Evolutionary conservation across 139 green algal genomes (phyloP).

Genomic region (Chlamydomonas eustigma): DNA sequence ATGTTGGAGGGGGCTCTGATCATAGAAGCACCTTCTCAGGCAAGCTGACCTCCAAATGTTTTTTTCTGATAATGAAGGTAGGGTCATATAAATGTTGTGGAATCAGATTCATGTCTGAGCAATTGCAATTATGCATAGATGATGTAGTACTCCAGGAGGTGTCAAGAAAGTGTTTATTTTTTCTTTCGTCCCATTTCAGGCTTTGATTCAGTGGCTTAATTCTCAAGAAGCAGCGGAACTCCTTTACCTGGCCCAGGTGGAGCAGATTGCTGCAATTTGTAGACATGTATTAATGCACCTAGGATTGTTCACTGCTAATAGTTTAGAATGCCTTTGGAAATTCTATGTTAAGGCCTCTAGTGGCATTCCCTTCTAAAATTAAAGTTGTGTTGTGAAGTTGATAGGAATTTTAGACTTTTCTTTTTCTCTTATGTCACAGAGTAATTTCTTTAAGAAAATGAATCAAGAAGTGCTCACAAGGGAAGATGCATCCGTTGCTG

Average conservation of each 20-base stretch:
- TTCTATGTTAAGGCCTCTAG: no score
- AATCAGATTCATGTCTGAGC: no score
- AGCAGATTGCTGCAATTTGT: background rate
- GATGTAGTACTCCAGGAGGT: background rate
- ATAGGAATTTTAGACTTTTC: no score
- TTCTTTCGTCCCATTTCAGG: background rate
- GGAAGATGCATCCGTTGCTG: conserved; percentile 55
- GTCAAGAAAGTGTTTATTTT: conserved; percentile 11
- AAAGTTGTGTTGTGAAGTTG: no score
- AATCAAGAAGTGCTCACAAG: conserved; percentile 34
- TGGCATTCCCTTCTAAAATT: no score
- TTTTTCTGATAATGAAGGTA: no score
- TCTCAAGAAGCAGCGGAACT: background rate
- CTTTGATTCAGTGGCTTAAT: background rate
- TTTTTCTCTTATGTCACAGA: conserved; percentile 6
- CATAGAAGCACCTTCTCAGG: conserved; percentile 10
- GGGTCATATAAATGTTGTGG: no score
- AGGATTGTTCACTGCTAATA: no score
- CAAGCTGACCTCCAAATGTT: background rate
- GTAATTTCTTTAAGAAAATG: conserved; percentile 26
- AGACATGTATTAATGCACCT: no score
- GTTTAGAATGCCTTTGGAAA: no score
- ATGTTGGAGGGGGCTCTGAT: background rate
- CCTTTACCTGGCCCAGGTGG: background rate
- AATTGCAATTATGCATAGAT: no score